Conservation (phyloP, 2,329 filamentous ascomycete species). For the Colletotrichum neosansevieriae region DNA sequence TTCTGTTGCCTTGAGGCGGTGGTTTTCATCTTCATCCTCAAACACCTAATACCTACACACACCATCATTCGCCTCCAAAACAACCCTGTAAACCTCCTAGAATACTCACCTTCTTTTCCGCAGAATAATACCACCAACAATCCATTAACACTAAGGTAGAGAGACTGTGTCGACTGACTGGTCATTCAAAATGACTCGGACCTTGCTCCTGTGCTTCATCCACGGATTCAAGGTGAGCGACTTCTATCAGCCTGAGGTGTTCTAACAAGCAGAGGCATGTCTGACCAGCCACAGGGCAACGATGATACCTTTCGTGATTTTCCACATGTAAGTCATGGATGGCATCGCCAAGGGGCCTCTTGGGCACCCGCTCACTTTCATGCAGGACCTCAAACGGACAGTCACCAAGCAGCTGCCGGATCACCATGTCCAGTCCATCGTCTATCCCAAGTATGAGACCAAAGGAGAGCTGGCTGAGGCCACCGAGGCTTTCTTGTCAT, state of each 20-base stretch:
- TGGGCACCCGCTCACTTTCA: background rate
- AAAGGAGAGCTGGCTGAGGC: slow-evolving; percentile 72
- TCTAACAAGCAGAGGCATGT: background rate
- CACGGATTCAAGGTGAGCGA: slow-evolving; percentile 76
- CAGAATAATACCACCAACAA: background rate
- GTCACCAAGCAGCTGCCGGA: slow-evolving; percentile 71
- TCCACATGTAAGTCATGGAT: slow-evolving; percentile 58
- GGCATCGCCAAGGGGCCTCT: background rate
- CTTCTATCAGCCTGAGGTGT: background rate
- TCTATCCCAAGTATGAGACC: slow-evolving; percentile 81
- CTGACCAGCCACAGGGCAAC: slow-evolving; percentile 61
- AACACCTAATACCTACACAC: too few relatives aligned
- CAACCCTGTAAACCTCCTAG: background rate
- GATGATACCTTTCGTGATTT: slow-evolving; percentile 78
- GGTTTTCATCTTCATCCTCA: background rate
- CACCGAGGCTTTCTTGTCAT: slow-evolving; percentile 59
- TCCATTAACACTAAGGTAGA: too few relatives aligned
- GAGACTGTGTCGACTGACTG: background rate
- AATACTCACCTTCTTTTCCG: background rate
- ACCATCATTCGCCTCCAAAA: background rate
- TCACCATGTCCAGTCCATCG: slow-evolving; percentile 69
- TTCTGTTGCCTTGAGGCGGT: background rate
- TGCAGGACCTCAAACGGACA: slow-evolving; percentile 66
- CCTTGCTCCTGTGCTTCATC: slow-evolving; percentile 78
- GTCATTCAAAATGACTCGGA: slow-evolving; percentile 55